A percentile compares a stretch with the other conserved stretches of the same genome.
These are phyloP conservation scores for Lizonia empirigonia DNA, from an alignment of 2,329 filamentous ascomycete genomes.

Conservation along the genomic window DNA sequence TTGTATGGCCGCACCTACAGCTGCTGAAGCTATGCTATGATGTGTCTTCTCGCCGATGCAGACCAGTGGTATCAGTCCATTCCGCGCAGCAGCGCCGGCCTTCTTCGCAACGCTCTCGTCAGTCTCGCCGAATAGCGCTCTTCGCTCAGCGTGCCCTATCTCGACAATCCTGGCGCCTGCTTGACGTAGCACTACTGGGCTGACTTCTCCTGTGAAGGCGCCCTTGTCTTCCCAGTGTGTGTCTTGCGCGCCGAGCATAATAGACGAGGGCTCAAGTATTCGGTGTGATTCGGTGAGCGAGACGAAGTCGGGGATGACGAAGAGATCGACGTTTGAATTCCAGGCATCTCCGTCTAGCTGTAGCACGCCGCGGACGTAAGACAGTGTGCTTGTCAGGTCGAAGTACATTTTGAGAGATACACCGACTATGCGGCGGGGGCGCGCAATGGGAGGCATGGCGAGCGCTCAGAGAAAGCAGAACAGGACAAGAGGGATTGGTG, in stretches of 20 bases:
- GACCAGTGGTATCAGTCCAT: constrained; percentile 76
- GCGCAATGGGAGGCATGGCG: constrained; percentile 40
- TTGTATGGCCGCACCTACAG: constrained; percentile 63
- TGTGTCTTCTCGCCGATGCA: constrained; percentile 76
- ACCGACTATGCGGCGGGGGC: constrained; percentile 68
- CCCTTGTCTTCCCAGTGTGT: constrained; percentile 72
- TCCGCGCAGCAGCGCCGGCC: constrained; percentile 68
- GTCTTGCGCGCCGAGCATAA: constrained; percentile 78
- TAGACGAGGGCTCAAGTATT: constrained; percentile 56
- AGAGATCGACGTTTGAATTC: constrained; percentile 68
- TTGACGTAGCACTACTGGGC: constrained; percentile 68
- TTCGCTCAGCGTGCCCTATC: constrained; percentile 79
- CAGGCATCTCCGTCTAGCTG: constrained; percentile 58
- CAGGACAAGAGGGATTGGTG: not conserved
- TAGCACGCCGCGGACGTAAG: constrained; percentile 52
- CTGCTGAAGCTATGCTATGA: constrained; percentile 52
- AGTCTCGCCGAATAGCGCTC: constrained; percentile 75
- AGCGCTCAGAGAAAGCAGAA: not conserved
- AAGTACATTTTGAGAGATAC: constrained; percentile 85
- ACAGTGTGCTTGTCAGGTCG: constrained; percentile 65
- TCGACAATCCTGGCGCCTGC: constrained; percentile 76
- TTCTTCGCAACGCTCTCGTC: constrained; percentile 71
- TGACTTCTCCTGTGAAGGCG: constrained; percentile 79
- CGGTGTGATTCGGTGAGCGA: constrained; percentile 62
- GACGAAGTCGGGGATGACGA: constrained; percentile 79